A percentile compares a stretch with the other conserved stretches of the same genome.
Conservation (phyloP, 1,139 yeast species). For the Hyphopichia buzzinii region DNA sequence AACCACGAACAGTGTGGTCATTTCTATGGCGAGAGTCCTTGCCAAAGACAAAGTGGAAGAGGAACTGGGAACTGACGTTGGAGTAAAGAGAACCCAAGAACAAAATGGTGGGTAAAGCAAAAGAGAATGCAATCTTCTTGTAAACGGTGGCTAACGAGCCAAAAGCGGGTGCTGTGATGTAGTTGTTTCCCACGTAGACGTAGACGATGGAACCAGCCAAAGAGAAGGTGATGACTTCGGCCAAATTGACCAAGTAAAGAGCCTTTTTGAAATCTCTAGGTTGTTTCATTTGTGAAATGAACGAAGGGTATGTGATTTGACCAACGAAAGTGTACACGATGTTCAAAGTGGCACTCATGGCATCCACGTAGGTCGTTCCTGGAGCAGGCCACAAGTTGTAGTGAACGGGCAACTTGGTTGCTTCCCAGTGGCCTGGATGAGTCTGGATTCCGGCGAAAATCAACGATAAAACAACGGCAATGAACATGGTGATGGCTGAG, state of each 20-base stretch:
- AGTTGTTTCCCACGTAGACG: constrained; percentile 55
- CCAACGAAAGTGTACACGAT: constrained; percentile 65
- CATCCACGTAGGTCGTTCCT: constrained; percentile 53
- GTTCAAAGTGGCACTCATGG: constrained; percentile 56
- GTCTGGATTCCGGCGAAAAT: constrained; percentile 52
- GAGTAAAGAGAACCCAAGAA: constrained; percentile 57
- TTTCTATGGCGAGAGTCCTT: constrained; percentile 43
- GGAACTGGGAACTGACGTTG: constrained; percentile 52
- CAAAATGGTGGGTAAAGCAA: constrained; percentile 58
- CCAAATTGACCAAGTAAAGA: constrained; percentile 47
- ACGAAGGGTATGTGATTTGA: constrained; percentile 61
- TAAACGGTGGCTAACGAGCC: constrained; percentile 47
- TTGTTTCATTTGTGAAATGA: constrained; percentile 57
- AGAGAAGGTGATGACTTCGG: constrained; percentile 49
- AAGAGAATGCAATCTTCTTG: constrained; percentile 57
- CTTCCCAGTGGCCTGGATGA: constrained; percentile 44
- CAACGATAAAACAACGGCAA: constrained; percentile 53
- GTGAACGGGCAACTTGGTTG: constrained; percentile 31
- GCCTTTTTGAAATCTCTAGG: constrained; percentile 61
- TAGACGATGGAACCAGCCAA: constrained; percentile 57
- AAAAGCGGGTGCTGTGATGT: constrained; percentile 59
- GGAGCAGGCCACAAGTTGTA: constrained; percentile 48
- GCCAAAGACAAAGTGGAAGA: constrained; percentile 45
- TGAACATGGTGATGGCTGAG: constrained; percentile 55
- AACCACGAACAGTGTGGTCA: constrained; percentile 49